A percentile compares a stretch with the other conserved stretches of the same genome.
Evolutionary conservation across 1,284 basidiomycete species (phyloP).

Genomic region (Peniophora sp.): DNA sequence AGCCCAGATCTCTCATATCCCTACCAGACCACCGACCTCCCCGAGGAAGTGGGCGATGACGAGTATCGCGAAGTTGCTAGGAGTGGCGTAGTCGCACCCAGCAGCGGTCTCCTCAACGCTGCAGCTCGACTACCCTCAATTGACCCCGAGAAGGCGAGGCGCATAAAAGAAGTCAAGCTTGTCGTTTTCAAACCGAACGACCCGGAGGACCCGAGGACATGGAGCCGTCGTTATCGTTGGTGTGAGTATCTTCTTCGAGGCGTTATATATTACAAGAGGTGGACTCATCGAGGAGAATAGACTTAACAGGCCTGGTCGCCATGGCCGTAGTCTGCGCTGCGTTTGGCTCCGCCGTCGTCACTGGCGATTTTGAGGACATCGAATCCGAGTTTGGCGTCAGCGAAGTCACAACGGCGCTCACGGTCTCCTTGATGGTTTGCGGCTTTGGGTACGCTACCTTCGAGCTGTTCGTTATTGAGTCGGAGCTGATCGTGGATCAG

Average conservation of each 20-base stretch:
- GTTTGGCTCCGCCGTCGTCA: slow-evolving; percentile 31
- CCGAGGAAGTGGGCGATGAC: slow-evolving; percentile 20
- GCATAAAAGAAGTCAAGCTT: slow-evolving; percentile 21
- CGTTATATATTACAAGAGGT: slow-evolving; percentile 1
- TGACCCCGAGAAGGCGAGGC: slow-evolving; percentile 25
- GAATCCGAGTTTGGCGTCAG: slow-evolving; percentile 24
- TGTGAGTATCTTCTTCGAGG: slow-evolving; percentile 11
- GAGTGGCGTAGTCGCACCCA: slow-evolving; percentile 19
- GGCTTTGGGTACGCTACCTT: slow-evolving; percentile 15
- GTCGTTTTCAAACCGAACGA: slow-evolving; percentile 24
- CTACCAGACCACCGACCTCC: slow-evolving; percentile 22
- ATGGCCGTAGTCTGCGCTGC: slow-evolving; percentile 34
- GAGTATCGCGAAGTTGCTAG: slow-evolving; percentile 23
- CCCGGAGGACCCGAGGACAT: slow-evolving; percentile 27
- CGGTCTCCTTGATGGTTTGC: slow-evolving; percentile 23
- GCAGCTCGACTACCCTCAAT: slow-evolving; percentile 21
- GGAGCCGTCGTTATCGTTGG: slow-evolving; percentile 19
- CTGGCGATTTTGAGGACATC: slow-evolving; percentile 37
- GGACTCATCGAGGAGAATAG: slow-evolving; percentile 21
- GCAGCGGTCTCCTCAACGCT: slow-evolving; percentile 20
- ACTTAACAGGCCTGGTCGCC: slow-evolving; percentile 37
- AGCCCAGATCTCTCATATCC: slow-evolving; percentile 24
- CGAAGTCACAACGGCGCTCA: slow-evolving; percentile 18
- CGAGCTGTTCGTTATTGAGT: background rate
- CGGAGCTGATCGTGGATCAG: slow-evolving; percentile 6